phyloP scores from a whole-genome alignment of 2,329 filamentous ascomycete genomes.

The Diplodia seriata region DNA sequence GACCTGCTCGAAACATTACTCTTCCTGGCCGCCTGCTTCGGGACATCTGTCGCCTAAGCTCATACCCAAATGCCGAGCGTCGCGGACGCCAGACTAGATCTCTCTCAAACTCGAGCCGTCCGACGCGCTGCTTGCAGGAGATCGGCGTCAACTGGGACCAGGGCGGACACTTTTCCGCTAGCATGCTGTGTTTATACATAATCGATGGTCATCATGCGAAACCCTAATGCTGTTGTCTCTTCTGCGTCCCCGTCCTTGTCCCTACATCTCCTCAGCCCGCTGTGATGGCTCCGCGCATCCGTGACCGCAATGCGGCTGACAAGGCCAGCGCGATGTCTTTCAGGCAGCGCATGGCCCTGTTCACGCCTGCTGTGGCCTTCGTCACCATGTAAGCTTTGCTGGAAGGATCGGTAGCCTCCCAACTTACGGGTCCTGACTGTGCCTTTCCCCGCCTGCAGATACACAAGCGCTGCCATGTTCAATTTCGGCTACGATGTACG shows the following conservation, averaged over 20 bases:
- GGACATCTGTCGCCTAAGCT: conserved; percentile 28
- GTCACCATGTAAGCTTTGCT: conserved; percentile 23
- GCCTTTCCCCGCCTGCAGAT: background rate
- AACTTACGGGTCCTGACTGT: background rate
- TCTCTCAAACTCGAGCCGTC: background rate
- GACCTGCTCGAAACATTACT: conserved; percentile 10
- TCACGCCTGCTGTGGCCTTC: conserved; percentile 26
- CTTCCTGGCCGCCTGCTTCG: conserved; percentile 10
- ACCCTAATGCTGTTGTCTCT: background rate
- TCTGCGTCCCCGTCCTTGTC: background rate
- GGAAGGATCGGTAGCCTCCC: background rate
- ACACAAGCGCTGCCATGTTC: conserved; percentile 31
- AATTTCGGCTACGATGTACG: conserved; percentile 30
- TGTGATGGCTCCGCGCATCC: conserved; percentile 14
- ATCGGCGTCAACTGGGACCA: background rate
- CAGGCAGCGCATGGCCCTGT: conserved; percentile 17
- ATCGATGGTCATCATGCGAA: conserved; percentile 6
- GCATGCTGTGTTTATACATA: background rate
- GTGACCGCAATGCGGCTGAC: conserved; percentile 4
- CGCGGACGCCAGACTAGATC: background rate
- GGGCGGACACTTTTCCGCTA: conserved; percentile 17
- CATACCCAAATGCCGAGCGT: conserved; percentile 3
- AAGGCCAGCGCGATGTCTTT: conserved; percentile 20
- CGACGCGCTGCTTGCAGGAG: background rate
- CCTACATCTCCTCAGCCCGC: background rate